These are phyloP conservation scores for Penicillium alfredii DNA, from an alignment of 495 filamentous ascomycete species.

Conservation along the genomic window DNA sequence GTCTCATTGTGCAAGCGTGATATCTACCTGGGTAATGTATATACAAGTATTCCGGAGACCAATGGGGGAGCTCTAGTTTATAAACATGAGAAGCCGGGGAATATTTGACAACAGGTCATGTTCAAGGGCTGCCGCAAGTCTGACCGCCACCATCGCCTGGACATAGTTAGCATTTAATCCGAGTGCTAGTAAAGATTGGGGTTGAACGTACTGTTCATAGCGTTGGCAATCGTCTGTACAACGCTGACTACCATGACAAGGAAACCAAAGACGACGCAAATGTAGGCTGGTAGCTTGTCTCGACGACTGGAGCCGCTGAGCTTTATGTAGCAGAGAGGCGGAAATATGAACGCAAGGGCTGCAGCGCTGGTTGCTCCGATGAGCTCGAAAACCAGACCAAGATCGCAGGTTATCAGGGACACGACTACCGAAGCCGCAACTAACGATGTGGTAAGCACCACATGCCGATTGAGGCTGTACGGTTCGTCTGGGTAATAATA, in stretches of 20 bases:
- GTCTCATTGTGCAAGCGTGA: no score
- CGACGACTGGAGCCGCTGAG: slow-evolving; percentile 61
- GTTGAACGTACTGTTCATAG: slow-evolving; percentile 42
- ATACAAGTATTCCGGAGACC: no score
- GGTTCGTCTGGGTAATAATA: slow-evolving; percentile 83
- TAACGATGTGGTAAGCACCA: slow-evolving; percentile 74
- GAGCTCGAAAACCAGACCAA: slow-evolving; percentile 90
- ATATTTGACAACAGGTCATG: no score
- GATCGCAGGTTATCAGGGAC: slow-evolving; percentile 79
- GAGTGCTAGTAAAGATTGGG: not conserved
- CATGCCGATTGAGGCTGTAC: slow-evolving; percentile 74
- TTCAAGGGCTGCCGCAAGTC: no score
- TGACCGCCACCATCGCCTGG: slow-evolving; percentile 12
- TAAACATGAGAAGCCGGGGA: no score
- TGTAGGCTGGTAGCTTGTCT: slow-evolving; percentile 67
- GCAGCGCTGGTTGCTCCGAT: slow-evolving; percentile 93
- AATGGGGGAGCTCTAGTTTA: no score
- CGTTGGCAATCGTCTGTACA: slow-evolving; percentile 64
- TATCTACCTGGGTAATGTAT: no score
- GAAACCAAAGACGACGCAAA: slow-evolving; percentile 68
- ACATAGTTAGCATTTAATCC: not conserved
- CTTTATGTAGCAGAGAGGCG: slow-evolving; percentile 91
- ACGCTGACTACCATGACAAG: slow-evolving; percentile 82
- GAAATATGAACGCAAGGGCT: slow-evolving; percentile 90
- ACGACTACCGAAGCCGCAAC: slow-evolving; percentile 74